phyloP scores from a whole-genome alignment of 208 protist species.

The Entamoeba dispar region DNA sequence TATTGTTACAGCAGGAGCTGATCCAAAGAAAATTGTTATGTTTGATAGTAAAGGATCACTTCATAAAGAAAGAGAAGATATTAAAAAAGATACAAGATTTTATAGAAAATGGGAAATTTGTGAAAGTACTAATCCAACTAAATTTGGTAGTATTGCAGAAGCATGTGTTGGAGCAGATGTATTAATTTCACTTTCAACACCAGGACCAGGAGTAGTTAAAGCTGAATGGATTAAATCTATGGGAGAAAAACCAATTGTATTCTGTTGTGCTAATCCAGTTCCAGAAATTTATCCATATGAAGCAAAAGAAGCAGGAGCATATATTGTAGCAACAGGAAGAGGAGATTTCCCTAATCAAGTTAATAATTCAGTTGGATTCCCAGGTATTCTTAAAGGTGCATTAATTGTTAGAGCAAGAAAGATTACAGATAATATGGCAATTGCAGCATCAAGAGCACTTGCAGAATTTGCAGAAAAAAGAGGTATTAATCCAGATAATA shows the following conservation, averaged over 20 bases:
- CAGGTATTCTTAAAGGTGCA: background rate
- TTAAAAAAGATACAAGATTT: background rate
- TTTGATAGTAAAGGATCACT: background rate
- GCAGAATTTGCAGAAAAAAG: background rate
- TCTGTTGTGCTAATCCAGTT: background rate
- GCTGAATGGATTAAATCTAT: background rate
- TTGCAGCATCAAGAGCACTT: background rate
- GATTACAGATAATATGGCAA: background rate
- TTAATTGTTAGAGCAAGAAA: background rate
- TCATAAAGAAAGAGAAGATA: background rate
- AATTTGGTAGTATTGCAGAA: background rate
- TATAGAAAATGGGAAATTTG: background rate
- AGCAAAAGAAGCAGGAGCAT: background rate
- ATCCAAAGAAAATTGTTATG: background rate
- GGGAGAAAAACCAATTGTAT: background rate
- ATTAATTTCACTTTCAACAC: background rate
- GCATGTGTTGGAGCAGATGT: background rate
- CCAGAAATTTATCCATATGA: background rate
- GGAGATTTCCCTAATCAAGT: background rate
- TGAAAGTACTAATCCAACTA: background rate
- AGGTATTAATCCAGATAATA: background rate
- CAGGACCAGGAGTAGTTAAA: background rate
- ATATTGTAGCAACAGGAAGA: background rate
- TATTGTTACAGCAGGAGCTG: background rate
- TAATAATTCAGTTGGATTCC: background rate